A percentile compares a stretch with the other conserved stretches of the same genome.
phyloP scores from a whole-genome alignment of 495 filamentous ascomycete species.

The Usnea hakonensis region DNA sequence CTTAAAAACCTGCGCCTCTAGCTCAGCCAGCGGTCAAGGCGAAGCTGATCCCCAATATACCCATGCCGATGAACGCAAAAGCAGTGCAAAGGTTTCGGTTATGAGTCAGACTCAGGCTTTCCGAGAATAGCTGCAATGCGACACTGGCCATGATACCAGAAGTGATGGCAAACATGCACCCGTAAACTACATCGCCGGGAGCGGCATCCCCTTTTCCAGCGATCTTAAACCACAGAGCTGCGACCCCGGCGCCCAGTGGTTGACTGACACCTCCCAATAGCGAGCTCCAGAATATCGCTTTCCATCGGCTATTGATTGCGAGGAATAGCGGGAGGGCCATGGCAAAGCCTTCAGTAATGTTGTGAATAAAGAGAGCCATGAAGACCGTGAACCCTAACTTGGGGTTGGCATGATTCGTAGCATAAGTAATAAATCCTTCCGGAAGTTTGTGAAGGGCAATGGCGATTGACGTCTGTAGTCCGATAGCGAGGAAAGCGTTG shows the following conservation, averaged over 20 bases:
- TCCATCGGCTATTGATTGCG: slow-evolving; percentile 63
- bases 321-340: slow-evolving; percentile 89
- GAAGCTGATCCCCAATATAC: slow-evolving; percentile 74
- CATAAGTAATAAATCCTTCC: slow-evolving; percentile 97
- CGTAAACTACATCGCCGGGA: slow-evolving; percentile 60
- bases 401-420: slow-evolving; percentile 92
- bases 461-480: slow-evolving; percentile 85
- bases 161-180: slow-evolving; percentile 79
- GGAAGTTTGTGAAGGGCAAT: slow-evolving; percentile 96
- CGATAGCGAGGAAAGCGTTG: slow-evolving; percentile 88
- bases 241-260: slow-evolving; percentile 75
- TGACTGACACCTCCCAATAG: slow-evolving; percentile 81
- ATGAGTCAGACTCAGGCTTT: slow-evolving; percentile 76
- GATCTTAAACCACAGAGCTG: slow-evolving; percentile 69
- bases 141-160: slow-evolving; percentile 94
- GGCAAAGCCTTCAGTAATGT: slow-evolving; percentile 93
- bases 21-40: slow-evolving; percentile 58
- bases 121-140: slow-evolving; percentile 78
- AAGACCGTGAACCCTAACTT: slow-evolving; percentile 83
- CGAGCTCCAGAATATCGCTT: slow-evolving; percentile 77
- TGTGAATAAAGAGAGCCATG: slow-evolving; percentile 92
- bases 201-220: slow-evolving; percentile 33
- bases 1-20: not conserved
- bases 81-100: slow-evolving; percentile 68
- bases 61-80: slow-evolving; percentile 88